Base-by-base conservation (phyloP, 2,329 filamentous ascomycete species). In the Tolypocladium nubicola region DNA sequence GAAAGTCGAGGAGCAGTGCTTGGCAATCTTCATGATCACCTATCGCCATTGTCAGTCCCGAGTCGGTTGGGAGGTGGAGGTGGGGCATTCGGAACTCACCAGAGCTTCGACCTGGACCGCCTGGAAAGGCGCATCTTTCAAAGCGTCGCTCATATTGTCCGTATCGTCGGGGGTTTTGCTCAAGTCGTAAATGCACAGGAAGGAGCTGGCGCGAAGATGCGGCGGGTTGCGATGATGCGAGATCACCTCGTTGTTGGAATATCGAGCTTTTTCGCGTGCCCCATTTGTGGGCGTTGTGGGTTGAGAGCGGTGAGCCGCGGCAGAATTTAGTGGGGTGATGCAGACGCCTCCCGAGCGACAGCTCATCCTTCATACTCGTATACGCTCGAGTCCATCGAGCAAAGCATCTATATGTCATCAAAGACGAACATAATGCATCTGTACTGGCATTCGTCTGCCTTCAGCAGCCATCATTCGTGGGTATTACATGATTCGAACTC, bases 21-120 rank as follows among this genome's bases (percentile, higher is more conserved):
- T 97, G 75, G 95, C 92, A 73, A 97, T 92, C 81, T 97, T 96
- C 88, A 97, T 93, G 66, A 96, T 89, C 69, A 95, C 89, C 89
- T 94, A 65, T 56, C 37, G 45, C 58, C 52, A 53, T 59, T 61
- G 60, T 64, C 60, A 66, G 58, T 61, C 60, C 59, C 55, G 63
- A 58, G 19, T 23, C 30, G 60, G 56, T 61, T 63, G 62, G 56
- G 61, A 64, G 62, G 63, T 62, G 58, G 59, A 68, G 69, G 71
- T 71, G 72, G 71, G 70, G 70, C 67, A 68, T 60, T 59, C 57
- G 64, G 60, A 62, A 71, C 86, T 73, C 82, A 96, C 93, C 80
- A 97, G 80, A 69, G 93, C 90, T 80, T 96, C 92, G 71, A 97
- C 87, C 80, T 96, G 90, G 68, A 97, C 90, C 75, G 90, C 83